A percentile compares a stretch with the other conserved stretches of the same genome.
These are phyloP conservation scores for Laguncularia racemosa DNA, from an alignment of 345 rosid species.

Conservation along the genomic window DNA sequence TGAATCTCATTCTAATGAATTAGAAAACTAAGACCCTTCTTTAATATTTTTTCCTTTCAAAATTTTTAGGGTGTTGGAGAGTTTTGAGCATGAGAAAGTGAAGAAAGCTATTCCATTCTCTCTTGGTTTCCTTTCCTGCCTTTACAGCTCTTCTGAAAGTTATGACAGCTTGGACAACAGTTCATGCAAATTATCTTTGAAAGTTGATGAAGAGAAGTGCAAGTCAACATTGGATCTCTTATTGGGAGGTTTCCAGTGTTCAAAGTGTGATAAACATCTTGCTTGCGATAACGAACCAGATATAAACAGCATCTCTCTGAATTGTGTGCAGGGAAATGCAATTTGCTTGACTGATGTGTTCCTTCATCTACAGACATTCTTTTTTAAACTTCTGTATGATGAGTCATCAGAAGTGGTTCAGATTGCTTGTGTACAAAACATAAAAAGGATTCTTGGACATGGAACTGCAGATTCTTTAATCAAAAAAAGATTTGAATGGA, in stretches of 20 bases:
- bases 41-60: slow-evolving; percentile 2
- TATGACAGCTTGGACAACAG: slow-evolving; percentile 25
- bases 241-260: slow-evolving; percentile 71
- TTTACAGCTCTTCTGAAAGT: slow-evolving; percentile 42
- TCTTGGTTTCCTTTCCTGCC: slow-evolving; percentile 75
- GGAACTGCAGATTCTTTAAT: slow-evolving; percentile 36
- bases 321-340: slow-evolving; percentile 23
- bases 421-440: slow-evolving; percentile 63
- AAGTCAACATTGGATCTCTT: slow-evolving; percentile 35
- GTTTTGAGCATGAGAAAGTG: slow-evolving; percentile 45
- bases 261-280: slow-evolving; percentile 58
- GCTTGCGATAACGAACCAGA: slow-evolving; percentile 19
- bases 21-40: neutral
- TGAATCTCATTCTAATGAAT: neutral
- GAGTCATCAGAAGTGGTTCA: slow-evolving; percentile 80
- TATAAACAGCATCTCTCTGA: slow-evolving; percentile 25
- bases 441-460: slow-evolving; percentile 66
- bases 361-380: slow-evolving; percentile 36
- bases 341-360: slow-evolving; percentile 29
- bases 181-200: slow-evolving; percentile 51
- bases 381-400: slow-evolving; percentile 63
- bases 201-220: slow-evolving; percentile 26
- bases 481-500: slow-evolving; percentile 57
- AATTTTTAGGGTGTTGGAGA: slow-evolving; percentile 50
- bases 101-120: slow-evolving; percentile 57